Percentiles rank a stretch among this genome's conserved stretches.
phyloP scores from a whole-genome alignment of 1,284 basidiomycete species.

The Melampsora americana region DNA sequence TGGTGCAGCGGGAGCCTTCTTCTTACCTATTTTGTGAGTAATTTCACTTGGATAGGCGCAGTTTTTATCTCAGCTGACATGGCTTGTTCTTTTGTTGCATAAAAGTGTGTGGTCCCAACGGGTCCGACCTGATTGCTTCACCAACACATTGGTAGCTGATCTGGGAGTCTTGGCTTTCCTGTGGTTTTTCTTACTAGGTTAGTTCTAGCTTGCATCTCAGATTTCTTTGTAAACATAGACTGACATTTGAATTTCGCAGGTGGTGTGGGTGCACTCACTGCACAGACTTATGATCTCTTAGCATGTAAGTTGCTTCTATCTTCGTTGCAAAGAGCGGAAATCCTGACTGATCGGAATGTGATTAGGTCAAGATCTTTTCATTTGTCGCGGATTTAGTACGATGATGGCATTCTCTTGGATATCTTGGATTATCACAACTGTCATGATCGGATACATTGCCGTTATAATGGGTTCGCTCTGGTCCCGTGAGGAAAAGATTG shows the following conservation, averaged over 20 bases:
- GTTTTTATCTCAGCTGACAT: neutral
- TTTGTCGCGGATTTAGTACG: constrained; percentile 33
- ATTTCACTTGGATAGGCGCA: neutral
- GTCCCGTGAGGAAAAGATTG: constrained; percentile 8
- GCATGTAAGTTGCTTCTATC: constrained; percentile 11
- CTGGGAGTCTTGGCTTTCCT: constrained; percentile 18
- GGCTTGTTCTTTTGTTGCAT: neutral
- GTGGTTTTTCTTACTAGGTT: constrained; percentile 35
- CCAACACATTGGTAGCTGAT: constrained; percentile 16
- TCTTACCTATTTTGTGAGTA: constrained; percentile 33
- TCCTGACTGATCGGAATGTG: neutral
- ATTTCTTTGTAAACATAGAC: neutral
- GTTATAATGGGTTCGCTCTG: constrained; percentile 11
- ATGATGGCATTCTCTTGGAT: constrained; percentile 39
- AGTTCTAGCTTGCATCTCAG: neutral
- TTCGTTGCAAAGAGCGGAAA: neutral
- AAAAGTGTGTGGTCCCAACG: constrained; percentile 29
- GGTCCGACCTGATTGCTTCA: constrained; percentile 16
- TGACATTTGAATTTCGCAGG: neutral
- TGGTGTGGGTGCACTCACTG: constrained; percentile 23
- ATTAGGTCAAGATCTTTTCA: constrained; percentile 36
- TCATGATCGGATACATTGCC: constrained; percentile 15
- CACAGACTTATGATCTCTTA: constrained; percentile 27
- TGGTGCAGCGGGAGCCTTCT: constrained; percentile 15
- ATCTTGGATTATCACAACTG: constrained; percentile 23